These are phyloP conservation scores for Nitzschia putrida DNA, from an alignment of 108 stramenopile genomes.

Conservation along the genomic window DNA sequence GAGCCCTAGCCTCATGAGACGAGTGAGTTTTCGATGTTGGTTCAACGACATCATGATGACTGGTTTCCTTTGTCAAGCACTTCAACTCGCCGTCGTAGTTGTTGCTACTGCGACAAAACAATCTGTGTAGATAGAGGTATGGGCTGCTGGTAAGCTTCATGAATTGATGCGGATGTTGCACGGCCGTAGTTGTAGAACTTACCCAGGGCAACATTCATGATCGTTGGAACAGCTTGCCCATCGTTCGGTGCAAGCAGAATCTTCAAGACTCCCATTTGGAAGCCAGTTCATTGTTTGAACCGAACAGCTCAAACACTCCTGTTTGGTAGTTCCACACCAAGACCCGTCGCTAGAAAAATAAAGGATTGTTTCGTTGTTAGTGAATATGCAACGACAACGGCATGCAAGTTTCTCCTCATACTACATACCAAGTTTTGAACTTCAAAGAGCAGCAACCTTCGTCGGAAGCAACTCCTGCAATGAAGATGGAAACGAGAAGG, in stretches of 20 bases:
- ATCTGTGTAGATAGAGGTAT: no score
- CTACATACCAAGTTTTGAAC: background rate
- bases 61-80: no score
- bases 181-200: background rate
- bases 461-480: no score
- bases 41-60: no score
- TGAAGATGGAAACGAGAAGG: no score
- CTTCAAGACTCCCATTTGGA: background rate
- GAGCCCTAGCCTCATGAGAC: no score
- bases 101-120: no score
- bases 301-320: background rate
- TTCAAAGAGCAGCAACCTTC: conserved; percentile 1
- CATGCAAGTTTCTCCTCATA: background rate
- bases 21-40: no score
- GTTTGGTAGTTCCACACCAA: background rate
- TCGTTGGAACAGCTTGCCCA: background rate
- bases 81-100: no score
- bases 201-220: background rate
- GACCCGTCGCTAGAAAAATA: background rate
- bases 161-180: no score
- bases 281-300: background rate
- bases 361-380: background rate
- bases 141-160: no score
- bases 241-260: background rate
- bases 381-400: background rate